Evolutionary conservation across 2,329 filamentous ascomycete genomes (phyloP).

Genomic region (Cladosporium halotolerans): DNA sequence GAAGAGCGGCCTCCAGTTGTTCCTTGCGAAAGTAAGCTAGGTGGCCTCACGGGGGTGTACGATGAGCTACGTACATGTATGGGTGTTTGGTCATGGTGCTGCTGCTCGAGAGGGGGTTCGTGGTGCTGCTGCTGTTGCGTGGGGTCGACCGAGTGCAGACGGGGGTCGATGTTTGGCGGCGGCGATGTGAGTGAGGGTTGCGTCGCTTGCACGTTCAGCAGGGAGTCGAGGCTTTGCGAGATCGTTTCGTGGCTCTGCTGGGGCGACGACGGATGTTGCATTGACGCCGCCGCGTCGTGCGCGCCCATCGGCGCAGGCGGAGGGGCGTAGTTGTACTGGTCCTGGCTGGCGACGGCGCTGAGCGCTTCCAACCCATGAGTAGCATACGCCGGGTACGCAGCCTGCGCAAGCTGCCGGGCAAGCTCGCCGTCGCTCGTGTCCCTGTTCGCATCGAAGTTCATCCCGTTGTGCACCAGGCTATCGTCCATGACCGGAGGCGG

Average conservation of each 20-base stretch:
- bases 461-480: constrained; percentile 12
- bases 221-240: constrained; percentile 48
- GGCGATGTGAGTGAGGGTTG: constrained; percentile 30
- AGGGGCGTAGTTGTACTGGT: constrained; percentile 33
- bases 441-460: constrained; percentile 7
- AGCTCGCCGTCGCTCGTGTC: constrained; percentile 10
- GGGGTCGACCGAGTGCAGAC: constrained; percentile 22
- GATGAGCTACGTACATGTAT: constrained; percentile 28
- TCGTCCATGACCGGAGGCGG: background rate
- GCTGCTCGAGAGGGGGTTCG: background rate
- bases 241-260: constrained; percentile 15
- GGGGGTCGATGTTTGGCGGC: constrained; percentile 26
- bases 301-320: constrained; percentile 19
- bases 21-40: constrained; percentile 28
- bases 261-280: constrained; percentile 17
- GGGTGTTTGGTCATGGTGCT: constrained; percentile 9
- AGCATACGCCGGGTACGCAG: constrained; percentile 22
- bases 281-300: constrained; percentile 21
- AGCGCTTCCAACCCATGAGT: constrained; percentile 50
- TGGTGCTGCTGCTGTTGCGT: background rate
- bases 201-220: constrained; percentile 38
- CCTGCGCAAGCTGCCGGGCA: constrained; percentile 12
- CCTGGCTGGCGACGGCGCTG: constrained; percentile 45
- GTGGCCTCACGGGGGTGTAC: constrained; percentile 20
- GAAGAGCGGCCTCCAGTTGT: constrained; percentile 16